Conservation (phyloP, 257 asterid genomes). For the Solanum acaule region DNA sequence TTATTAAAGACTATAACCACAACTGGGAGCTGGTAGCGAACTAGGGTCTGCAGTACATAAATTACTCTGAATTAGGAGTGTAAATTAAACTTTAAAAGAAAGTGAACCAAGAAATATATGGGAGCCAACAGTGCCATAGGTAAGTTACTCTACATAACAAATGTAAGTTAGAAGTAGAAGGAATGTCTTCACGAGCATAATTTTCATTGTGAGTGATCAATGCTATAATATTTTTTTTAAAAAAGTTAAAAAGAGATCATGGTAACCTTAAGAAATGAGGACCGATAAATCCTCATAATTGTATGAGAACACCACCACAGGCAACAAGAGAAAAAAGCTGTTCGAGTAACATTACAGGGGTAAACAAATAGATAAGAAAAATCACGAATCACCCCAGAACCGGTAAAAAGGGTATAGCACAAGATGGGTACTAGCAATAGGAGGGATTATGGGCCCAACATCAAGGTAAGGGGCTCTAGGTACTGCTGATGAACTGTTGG, state of each 20-base stretch:
- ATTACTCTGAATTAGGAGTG: not conserved
- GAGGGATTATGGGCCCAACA: not conserved
- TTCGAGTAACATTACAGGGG: not conserved
- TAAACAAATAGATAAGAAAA: not conserved
- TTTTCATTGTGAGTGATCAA: not conserved
- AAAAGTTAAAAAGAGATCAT: not conserved
- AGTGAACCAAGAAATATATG: not conserved
- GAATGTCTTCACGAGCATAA: not conserved
- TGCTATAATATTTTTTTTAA: not conserved
- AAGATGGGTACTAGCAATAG: not conserved
- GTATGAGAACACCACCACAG: not conserved
- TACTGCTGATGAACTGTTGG: not conserved
- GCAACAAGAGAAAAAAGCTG: not conserved
- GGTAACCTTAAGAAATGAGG: not conserved
- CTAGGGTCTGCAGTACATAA: conserved; percentile 46
- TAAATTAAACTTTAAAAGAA: not conserved
- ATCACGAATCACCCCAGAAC: not conserved
- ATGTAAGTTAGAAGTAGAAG: not conserved
- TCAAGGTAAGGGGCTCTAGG: not conserved
- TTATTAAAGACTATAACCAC: conserved; percentile 89
- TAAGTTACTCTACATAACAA: not conserved
- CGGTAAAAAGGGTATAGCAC: not conserved
- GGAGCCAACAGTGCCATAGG: not conserved
- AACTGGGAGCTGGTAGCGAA: conserved; percentile 81
- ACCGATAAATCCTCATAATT: not conserved